Evolutionary conservation across 139 green algal genomes (phyloP), one percentile per base, ranked within the genome.

Genomic region (Chlorella sorokiniana): DNA sequence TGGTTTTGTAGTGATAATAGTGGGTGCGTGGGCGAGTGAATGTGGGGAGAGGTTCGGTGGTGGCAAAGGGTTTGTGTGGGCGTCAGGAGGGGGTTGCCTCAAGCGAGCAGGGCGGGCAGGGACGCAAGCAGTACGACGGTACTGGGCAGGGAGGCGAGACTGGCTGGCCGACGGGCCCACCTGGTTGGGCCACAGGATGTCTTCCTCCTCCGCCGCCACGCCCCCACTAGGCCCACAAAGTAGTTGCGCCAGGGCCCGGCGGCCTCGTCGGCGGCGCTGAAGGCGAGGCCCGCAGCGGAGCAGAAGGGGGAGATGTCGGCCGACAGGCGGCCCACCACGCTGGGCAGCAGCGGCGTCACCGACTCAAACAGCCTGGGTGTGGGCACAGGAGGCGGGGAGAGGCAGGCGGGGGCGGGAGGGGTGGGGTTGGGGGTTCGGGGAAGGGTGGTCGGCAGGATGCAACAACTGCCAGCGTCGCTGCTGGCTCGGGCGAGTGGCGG

Each of bases 141-240:
- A n/a, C n/a, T n/a, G n/a, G n/a, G n/a, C n/a, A n/a, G n/a, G n/a
- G n/a, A n/a, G n/a, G n/a, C n/a, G n/a, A n/a, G n/a, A n/a, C n/a
- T n/a, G n/a, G n/a, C n/a, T n/a, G n/a, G n/a, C n/a, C n/a, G n/a
- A n/a, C n/a, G n/a, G n/a, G 22, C 48, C 9, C 35, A 91, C 70
- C 86, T 91, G 86, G 74, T 91, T 91, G 44, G 88, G 88, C 88
- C 88, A 92, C 1, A 92, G 81, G 20, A 85, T 86, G 37, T 91
- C 88, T 33, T 91, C 84, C 69, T 92, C 88, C 0, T 80, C 59
- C 7, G 65, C 45, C 16, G 81, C 80, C 9, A 92, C 81, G 16
- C 62, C 73, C 88, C 88, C 29, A 91, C 73, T 38, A 89, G 31
- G 8, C 86, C 88, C 23, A 92, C 67, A 45, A 87, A 85, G 56